Percentiles rank a stretch among this genome's conserved stretches.
Conservation (phyloP, 1,284 basidiomycete species). For the Rhizoctonia solani region DNA sequence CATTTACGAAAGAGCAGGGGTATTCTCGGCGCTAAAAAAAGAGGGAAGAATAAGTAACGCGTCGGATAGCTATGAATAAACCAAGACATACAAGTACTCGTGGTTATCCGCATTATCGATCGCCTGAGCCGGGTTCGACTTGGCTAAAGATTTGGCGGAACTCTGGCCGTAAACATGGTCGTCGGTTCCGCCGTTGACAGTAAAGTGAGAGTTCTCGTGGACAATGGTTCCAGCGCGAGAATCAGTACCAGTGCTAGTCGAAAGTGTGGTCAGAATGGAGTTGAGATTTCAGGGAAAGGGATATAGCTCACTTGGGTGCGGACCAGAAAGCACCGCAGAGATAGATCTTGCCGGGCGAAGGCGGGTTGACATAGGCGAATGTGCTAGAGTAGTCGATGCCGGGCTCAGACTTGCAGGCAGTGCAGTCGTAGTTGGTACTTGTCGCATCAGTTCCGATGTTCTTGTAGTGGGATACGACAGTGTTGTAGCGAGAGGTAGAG, state of each 20-base stretch:
- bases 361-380: constrained; percentile 7
- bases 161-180: constrained; percentile 28
- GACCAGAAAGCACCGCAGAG: constrained; percentile 30
- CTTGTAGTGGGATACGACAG: constrained; percentile 13
- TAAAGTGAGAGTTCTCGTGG: constrained; percentile 30
- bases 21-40: too few species aligned
- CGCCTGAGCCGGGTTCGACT: constrained; percentile 8
- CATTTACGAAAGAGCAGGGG: too few species aligned
- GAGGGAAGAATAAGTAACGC: too few species aligned
- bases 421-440: constrained; percentile 16
- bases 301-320: background rate
- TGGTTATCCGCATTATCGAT: too few species aligned
- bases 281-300: background rate
- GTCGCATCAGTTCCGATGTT: constrained; percentile 22
- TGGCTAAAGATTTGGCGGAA: background rate
- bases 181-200: constrained; percentile 25
- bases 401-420: constrained; percentile 8
- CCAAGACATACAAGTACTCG: constrained; percentile 32
- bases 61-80: too few species aligned
- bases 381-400: constrained; percentile 2
- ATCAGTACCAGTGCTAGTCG: background rate
- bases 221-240: constrained; percentile 29
- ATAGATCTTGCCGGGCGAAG: constrained; percentile 11
- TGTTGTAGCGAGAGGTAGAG: background rate
- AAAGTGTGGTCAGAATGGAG: background rate